Evolutionary conservation across 2,329 filamentous ascomycete species (phyloP).

Genomic region (Aspergillus ustus): DNA sequence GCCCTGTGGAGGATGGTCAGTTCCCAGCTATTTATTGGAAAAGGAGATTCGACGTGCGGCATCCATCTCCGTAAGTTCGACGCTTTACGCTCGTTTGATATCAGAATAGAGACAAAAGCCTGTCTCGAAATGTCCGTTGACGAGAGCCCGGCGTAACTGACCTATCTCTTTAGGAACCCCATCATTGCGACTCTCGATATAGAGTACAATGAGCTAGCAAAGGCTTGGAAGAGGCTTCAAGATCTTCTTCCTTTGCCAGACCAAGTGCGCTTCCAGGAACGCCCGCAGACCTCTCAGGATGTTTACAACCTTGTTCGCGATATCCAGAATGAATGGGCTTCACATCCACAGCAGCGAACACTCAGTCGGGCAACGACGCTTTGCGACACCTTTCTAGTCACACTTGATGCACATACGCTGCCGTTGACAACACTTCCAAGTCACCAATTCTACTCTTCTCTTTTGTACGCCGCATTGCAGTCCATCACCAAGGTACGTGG

Average conservation of each 20-base stretch:
- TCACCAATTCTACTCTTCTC: slow-evolving; percentile 33
- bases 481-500: slow-evolving; percentile 41
- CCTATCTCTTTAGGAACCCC: slow-evolving; percentile 28
- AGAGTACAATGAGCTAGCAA: slow-evolving; percentile 43
- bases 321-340: slow-evolving; percentile 35
- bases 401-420: slow-evolving; percentile 34
- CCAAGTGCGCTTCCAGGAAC: slow-evolving; percentile 34
- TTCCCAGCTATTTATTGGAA: slow-evolving; percentile 28
- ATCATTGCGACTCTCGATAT: slow-evolving; percentile 41
- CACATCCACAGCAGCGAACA: slow-evolving; percentile 31
- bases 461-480: slow-evolving; percentile 43
- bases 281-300: slow-evolving; percentile 35
- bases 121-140: neutral
- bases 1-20: slow-evolving; percentile 19
- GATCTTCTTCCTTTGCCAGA: slow-evolving; percentile 34
- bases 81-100: neutral
- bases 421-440: slow-evolving; percentile 35
- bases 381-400: slow-evolving; percentile 34
- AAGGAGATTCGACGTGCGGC: slow-evolving; percentile 36
- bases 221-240: slow-evolving; percentile 42
- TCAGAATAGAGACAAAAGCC: neutral
- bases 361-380: slow-evolving; percentile 33
- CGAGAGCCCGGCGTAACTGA: neutral
- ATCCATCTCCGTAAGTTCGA: slow-evolving; percentile 33
- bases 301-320: slow-evolving; percentile 32